Base-by-base conservation (phyloP, 2,329 filamentous ascomycete genomes). In the Talaromyces piceae region DNA sequence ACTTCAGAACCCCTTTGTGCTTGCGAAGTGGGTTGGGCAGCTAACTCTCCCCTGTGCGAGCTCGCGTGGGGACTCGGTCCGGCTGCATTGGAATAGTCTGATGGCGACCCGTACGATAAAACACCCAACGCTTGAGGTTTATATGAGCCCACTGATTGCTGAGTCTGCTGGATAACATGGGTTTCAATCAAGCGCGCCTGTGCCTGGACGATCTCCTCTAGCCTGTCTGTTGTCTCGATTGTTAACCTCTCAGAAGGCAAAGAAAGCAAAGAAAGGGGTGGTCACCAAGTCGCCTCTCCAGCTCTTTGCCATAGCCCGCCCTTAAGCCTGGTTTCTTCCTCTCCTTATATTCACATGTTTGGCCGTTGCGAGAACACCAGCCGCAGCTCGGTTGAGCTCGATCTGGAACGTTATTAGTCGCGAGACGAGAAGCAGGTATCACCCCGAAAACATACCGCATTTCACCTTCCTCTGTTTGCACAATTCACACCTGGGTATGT, bases 291-390 rank as follows among this genome's bases (percentile, higher is more conserved):
- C 86, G 79, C 59, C 87, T 82, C 65, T 88, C 85, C 25, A 88
- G 70, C 66, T 88, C 85, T 50, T 84, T 79, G 13, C 85, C 85
- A 64, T 88, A 88, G 2, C 81, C 82, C 58, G 82, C 78, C 26
- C 79, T 72, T 31, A 79, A 73, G 2, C 84, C 84, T 6, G 84
- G 83, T 64, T 86, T 87, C 69, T 86, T 86, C 39, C 84, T 75
- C 60, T 86, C 83, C 54, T 80, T 81, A 63, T 87, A 87, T 63
- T 85, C 80, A 63, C 84, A 87, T 39, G 75, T 59, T 56, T 84
- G 80, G 52, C 78, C 77, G 65, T 87, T 86, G 47, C 83, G 79
- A 46, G 80, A 69, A 64, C 84, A 88, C 84, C 84, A 87, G 20
- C 83, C 83, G 67, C 84, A 87, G n/a, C 77, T 77, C 2, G 78